Conservation (phyloP, 352 stramenopile species). For the Peronospora belbahrii region DNA sequence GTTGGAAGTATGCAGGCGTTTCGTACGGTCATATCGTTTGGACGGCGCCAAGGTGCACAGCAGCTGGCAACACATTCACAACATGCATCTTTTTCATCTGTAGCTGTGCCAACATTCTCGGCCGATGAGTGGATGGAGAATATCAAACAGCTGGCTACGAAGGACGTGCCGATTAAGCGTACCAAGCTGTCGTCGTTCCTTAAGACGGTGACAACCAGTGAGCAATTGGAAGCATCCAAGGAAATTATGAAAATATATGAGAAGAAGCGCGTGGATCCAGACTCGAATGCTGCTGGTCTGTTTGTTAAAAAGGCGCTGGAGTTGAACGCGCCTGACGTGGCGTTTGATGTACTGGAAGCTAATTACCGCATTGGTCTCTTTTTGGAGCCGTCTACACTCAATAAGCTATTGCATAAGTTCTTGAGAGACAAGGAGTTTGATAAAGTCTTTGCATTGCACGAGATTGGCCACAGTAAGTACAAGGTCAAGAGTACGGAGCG, state of each 20-base stretch:
- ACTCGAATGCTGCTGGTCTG: slow-evolving; percentile 60
- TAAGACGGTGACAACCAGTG: slow-evolving; percentile 72
- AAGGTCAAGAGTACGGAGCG: slow-evolving; percentile 77
- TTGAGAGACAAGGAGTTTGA: slow-evolving; percentile 71
- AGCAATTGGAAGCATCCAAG: slow-evolving; percentile 71
- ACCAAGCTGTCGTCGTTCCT: slow-evolving; percentile 80
- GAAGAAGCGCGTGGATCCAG: slow-evolving; percentile 75
- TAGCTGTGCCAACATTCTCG: slow-evolving; percentile 35
- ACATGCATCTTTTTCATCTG: slow-evolving; percentile 32
- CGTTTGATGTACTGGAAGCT: slow-evolving; percentile 67
- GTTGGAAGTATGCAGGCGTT: slow-evolving; percentile 55
- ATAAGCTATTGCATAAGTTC: slow-evolving; percentile 81
- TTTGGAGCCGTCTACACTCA: slow-evolving; percentile 69
- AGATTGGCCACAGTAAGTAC: slow-evolving; percentile 73
- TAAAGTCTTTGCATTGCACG: slow-evolving; percentile 70
- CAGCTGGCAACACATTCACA: slow-evolving; percentile 24
- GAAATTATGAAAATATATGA: slow-evolving; percentile 87
- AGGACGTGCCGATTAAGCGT: slow-evolving; percentile 75
- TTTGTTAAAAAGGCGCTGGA: slow-evolving; percentile 83
- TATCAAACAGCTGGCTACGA: slow-evolving; percentile 60
- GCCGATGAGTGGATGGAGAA: slow-evolving; percentile 78
- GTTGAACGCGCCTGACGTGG: slow-evolving; percentile 58
- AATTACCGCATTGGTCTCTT: slow-evolving; percentile 83
- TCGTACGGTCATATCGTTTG: slow-evolving; percentile 48
- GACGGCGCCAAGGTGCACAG: slow-evolving; percentile 39